Evolutionary conservation across 306 rosid genomes (phyloP), one percentile per base, ranked within the genome.

Genomic region (Dryas drummondii): DNA sequence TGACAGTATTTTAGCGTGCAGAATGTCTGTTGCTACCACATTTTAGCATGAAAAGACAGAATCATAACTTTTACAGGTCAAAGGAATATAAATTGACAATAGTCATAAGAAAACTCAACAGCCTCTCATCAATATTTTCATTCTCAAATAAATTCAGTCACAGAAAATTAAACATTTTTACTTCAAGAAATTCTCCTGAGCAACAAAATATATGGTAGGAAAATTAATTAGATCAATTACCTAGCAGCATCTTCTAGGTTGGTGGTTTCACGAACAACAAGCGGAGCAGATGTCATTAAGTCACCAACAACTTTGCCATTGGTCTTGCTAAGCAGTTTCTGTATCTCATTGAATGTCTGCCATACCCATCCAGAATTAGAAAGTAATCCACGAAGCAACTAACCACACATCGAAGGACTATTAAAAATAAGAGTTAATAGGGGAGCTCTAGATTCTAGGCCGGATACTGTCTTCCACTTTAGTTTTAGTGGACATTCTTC

Each of bases 291-390:
- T 47, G 99, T 96, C 99, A 96, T 96, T 47, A 96, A 81, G 84
- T 96, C 99, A 6, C 99, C 99, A 40, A 96, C 97, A 82, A 92
- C 92, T 88, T 92, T 81, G 15, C 98, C 98, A 69, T 92, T 89
- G 19, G 93, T 92, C 87, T 96, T 96, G 68, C 84, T 73, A 75
- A 96, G 96, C 75, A 96, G 86, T 73, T 86, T 90, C 75, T 96
- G 99, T 82, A 96, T 52, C 86, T 92, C 86, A 45, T 92, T 89
- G 83, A 96, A 96, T 61, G 96, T 84, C 99, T 94, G 96, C 68
- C 87, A 88, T 9, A 74, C 3, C 22, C 77, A 84, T 68, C 60
- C 71, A 82, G n/a, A 84, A 61, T 82, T 68, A 86, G 91, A 79
- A 57, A 40, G 45, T 12, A 54, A 53, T 47, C 45, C 74, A 69